These are phyloP conservation scores for Parascedosporium putredinis DNA, from an alignment of 2,329 filamentous ascomycete genomes.

Conservation along the genomic window DNA sequence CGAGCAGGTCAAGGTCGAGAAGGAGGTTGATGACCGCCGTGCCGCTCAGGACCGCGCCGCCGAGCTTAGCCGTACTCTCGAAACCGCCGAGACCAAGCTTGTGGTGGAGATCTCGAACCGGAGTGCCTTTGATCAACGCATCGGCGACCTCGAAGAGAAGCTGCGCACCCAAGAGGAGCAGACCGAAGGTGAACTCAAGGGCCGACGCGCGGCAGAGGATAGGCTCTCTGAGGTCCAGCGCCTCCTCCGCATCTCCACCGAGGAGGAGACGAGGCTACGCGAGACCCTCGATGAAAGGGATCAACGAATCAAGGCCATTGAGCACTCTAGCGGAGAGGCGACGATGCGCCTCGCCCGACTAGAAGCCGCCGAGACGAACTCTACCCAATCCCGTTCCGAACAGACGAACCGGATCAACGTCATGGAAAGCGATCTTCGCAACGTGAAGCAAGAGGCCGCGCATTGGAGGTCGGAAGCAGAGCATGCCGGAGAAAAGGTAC, in stretches of 20 bases:
- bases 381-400: conserved; percentile 43
- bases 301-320: conserved; percentile 50
- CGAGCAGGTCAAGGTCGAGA: conserved; percentile 37
- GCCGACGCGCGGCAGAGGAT: conserved; percentile 60
- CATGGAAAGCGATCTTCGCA: conserved; percentile 44
- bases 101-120: conserved; percentile 53
- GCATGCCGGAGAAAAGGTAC: conserved; percentile 40
- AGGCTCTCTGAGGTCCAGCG: conserved; percentile 62
- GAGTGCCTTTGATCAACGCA: conserved; percentile 47
- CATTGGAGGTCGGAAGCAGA: conserved; percentile 55
- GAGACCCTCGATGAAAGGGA: conserved; percentile 60
- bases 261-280: conserved; percentile 60
- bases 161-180: conserved; percentile 52
- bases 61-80: conserved; percentile 43
- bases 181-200: conserved; percentile 52
- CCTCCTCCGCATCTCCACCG: conserved; percentile 56
- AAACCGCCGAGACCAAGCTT: conserved; percentile 46
- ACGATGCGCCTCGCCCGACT: conserved; percentile 55
- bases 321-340: conserved; percentile 43
- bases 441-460: conserved; percentile 45
- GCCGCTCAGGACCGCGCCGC: conserved; percentile 41
- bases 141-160: conserved; percentile 60
- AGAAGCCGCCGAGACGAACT: conserved; percentile 53
- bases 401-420: conserved; percentile 43
- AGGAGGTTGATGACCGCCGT: conserved; percentile 37